Conservation (phyloP, 129 eudicot species). For the Ambrosia artemisiifolia region DNA sequence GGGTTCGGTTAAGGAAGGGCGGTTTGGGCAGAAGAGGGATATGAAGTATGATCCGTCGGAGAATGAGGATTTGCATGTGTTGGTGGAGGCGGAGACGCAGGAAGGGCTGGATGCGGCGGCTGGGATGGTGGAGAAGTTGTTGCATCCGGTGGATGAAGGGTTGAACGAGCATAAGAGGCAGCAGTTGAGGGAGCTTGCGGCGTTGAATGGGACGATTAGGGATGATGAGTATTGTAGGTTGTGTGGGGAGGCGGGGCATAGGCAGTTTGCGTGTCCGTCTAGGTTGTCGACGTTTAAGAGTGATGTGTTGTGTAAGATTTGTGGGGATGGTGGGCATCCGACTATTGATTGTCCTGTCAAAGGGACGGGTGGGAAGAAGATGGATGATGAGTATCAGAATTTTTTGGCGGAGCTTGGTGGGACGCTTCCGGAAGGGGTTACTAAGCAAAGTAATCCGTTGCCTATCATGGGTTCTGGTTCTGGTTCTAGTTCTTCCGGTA, state of each 20-base stretch:
- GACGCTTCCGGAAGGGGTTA: conserved; percentile 64
- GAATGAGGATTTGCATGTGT: conserved; percentile 84
- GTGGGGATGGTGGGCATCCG: conserved; percentile 97
- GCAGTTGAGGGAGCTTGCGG: conserved; percentile 88
- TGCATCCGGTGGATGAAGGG: conserved; percentile 94
- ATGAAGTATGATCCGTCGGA: conserved; percentile 74
- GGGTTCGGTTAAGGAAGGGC: conserved; percentile 80
- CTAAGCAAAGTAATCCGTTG: conserved; percentile 40
- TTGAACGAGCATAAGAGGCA: conserved; percentile 89
- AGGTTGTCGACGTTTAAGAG: conserved; percentile 77
- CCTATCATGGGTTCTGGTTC: conserved; percentile 45
- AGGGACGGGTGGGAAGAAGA: conserved; percentile 80
- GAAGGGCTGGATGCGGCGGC: conserved; percentile 90
- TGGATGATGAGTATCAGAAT: conserved; percentile 91
- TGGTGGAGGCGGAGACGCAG: conserved; percentile 87
- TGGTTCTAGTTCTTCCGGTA: conserved; percentile 27
- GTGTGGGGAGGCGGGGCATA: conserved; percentile 92
- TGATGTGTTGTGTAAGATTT: conserved; percentile 85
- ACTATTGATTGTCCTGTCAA: conserved; percentile 90
- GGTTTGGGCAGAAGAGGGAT: conserved; percentile 71
- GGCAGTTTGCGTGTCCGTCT: conserved; percentile 86
- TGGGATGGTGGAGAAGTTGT: conserved; percentile 86
- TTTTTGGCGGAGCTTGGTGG: conserved; percentile 91
- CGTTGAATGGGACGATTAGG: conserved; percentile 87
- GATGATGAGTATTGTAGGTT: conserved; percentile 89